Base-by-base conservation (phyloP, 177 flowering plant genomes). In the Vitis hybrid region DNA sequence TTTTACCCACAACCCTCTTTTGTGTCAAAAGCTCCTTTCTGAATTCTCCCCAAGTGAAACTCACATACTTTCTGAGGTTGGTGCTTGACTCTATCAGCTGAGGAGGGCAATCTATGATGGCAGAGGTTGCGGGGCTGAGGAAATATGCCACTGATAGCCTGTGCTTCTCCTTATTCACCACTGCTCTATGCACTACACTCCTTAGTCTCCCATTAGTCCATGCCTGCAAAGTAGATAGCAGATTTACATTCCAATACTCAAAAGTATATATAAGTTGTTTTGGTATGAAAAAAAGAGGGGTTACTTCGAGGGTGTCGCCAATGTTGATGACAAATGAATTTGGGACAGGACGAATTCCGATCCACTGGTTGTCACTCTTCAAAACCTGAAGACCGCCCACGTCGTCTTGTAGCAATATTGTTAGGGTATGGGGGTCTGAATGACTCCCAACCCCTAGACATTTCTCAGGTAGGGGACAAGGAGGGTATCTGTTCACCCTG, bases 391-490 rank as follows among this genome's bases (percentile, higher is more conserved):
- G 78, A 26, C 83, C 83, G 12, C 83, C 80, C 10, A 77, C 80
- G 2, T 77, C 71, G 45, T 77, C 83, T 52, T 76, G 80, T 31
- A 77, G 62, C 66, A 80, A 51, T 65, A 80, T 74, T 26, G 83
- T 77, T 56, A 80, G 68, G 8, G 78, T 80, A 49, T 77, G 80
- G 10, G 83, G 83, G 48, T 80, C 83, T 0, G 83, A 77, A 33
- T 80, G 83, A 67, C 80, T 80, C 15, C 83, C 83, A 10, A 80
- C 39, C 8, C 83, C 83, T 62, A 80, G 56, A 74, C 83, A 80
- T 51, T 69, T 76, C 10, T 77, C 74, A 2, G 83, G 83, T 11
- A 80, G 83, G 3, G 83, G 83, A 51, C 83, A 80, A 4, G 78
- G 78, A 51, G 80, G 83, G 33, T 80, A 80, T 53, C 80, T 65